Conservation (phyloP, 208 protist genomes). For the Perkinsela sp. region DNA sequence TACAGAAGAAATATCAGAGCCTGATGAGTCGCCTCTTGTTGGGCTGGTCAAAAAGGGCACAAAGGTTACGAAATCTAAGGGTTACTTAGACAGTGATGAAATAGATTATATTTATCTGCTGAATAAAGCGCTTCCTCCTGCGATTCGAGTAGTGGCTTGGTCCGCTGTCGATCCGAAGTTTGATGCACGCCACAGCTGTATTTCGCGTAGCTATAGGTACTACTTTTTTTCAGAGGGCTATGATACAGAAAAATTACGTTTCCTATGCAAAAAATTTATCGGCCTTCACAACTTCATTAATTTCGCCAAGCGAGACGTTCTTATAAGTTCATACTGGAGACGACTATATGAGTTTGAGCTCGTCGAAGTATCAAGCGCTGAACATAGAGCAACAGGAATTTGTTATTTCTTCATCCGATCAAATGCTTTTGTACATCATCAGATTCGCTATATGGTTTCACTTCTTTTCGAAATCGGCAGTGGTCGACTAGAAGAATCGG, state of each 20-base stretch:
- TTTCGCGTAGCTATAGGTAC: slow-evolving; percentile 56
- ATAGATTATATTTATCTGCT: slow-evolving; percentile 76
- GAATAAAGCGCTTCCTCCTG: slow-evolving; percentile 66
- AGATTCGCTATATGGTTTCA: slow-evolving; percentile 78
- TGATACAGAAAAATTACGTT: slow-evolving; percentile 55
- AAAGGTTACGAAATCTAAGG: not conserved
- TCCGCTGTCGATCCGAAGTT: slow-evolving; percentile 54
- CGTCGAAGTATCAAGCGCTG: slow-evolving; percentile 17
- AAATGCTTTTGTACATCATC: slow-evolving; percentile 83
- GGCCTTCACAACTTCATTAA: slow-evolving; percentile 87
- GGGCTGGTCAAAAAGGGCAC: not conserved
- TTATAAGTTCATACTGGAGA: slow-evolving; percentile 61
- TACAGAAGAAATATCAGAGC: not conserved
- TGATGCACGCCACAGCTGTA: slow-evolving; percentile 60
- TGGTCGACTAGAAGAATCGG: slow-evolving; percentile 3
- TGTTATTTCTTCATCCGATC: slow-evolving; percentile 66
- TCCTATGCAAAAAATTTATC: slow-evolving; percentile 36
- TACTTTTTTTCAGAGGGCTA: slow-evolving; percentile 64
- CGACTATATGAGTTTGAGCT: slow-evolving; percentile 24
- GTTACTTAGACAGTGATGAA: slow-evolving; percentile 7
- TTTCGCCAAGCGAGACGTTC: slow-evolving; percentile 84
- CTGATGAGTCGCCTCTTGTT: slow-evolving; percentile 5
- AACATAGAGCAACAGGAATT: slow-evolving; percentile 18
- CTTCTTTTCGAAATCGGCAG: slow-evolving; percentile 59
- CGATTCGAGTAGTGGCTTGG: slow-evolving; percentile 76